These are phyloP conservation scores for Symmetrospora coprosmae DNA, from an alignment of 768 basidiomycete species.

Conservation along the genomic window DNA sequence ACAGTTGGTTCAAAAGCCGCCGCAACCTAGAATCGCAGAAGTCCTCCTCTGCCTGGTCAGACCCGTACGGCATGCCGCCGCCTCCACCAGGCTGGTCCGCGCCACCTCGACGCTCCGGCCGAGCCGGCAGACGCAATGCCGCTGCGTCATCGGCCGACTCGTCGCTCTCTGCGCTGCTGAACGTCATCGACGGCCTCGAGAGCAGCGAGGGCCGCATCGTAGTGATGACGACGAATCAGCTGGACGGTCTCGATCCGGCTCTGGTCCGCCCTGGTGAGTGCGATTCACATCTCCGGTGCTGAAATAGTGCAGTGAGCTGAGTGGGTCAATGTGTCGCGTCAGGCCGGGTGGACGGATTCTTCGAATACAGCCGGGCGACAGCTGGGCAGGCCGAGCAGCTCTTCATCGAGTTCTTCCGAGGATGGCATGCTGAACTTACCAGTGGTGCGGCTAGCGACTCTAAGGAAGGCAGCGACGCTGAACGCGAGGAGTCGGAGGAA, in stretches of 20 bases:
- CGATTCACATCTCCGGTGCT: too few relatives aligned
- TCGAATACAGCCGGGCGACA: background rate
- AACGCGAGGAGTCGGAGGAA: background rate
- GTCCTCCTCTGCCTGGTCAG: too few relatives aligned
- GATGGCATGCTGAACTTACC: background rate
- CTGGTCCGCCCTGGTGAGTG: constrained; percentile 8
- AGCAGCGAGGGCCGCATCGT: background rate
- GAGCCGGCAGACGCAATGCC: too few relatives aligned
- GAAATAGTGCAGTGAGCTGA: too few relatives aligned
- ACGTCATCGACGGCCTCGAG: background rate
- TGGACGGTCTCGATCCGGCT: background rate
- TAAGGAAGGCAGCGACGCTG: background rate
- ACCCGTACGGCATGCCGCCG: too few relatives aligned
- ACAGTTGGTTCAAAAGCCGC: too few relatives aligned
- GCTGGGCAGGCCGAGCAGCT: background rate
- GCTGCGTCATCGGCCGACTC: too few relatives aligned
- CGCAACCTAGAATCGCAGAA: too few relatives aligned
- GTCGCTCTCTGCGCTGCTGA: background rate
- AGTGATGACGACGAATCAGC: background rate
- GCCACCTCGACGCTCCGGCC: too few relatives aligned
- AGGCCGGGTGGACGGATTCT: background rate
- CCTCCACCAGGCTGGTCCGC: too few relatives aligned
- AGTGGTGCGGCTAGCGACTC: background rate
- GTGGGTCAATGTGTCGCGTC: too few relatives aligned
- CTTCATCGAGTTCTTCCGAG: constrained; percentile 1